Base-by-base conservation (phyloP, 768 basidiomycete species). In the Naganishia vishniacii region DNA sequence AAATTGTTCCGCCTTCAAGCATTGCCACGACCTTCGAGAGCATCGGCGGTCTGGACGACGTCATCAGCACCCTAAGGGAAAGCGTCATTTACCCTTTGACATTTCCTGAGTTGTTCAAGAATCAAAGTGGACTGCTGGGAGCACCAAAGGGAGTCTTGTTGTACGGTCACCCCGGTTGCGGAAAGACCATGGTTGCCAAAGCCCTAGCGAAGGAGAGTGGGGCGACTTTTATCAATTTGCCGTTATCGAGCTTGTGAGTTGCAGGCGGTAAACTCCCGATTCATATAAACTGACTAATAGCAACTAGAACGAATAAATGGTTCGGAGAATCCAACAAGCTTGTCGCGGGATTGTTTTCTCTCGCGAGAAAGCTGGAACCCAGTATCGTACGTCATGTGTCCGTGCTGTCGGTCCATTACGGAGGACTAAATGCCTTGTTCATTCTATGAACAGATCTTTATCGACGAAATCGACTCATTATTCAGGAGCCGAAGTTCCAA, bases 171-270 rank as follows among this genome's bases (percentile, higher is more conserved):
- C 95, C 95, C 20, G 94, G 95, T 6, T 99, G 95, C 69, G 95
- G 95, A 26, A 99, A 99, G 81, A 98, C 95, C 1, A 93, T 99
- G 91, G 83, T 99, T n/a, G 95, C 95, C 1, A 94, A 94, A 75
- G 94, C 94, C 1, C 83, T 99, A 8, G 95, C 95, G 13, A 95
- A 94, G 75, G 93, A 99, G 80, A 91, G 88, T 2, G 89, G 91
- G 18, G 95, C 95, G 7, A 94, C 92, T 0, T 99, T 99, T 74
- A 94, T 97, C 80, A 90, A 90, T 75, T 83, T 90, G 65, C 83
- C 87, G 6, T 83, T 86, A 37, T 86, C 85, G 2, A 85, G 84
- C 9, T 80, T 89, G 67, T 77, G 64, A 70, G 77, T 70, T 18
- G 49, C 18, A n/a, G n/a, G n/a, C n/a, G n/a, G n/a, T 9, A 58